Evolutionary conservation across 306 rosid species (phyloP).

Genomic region (Citrullus mucosospermus): DNA sequence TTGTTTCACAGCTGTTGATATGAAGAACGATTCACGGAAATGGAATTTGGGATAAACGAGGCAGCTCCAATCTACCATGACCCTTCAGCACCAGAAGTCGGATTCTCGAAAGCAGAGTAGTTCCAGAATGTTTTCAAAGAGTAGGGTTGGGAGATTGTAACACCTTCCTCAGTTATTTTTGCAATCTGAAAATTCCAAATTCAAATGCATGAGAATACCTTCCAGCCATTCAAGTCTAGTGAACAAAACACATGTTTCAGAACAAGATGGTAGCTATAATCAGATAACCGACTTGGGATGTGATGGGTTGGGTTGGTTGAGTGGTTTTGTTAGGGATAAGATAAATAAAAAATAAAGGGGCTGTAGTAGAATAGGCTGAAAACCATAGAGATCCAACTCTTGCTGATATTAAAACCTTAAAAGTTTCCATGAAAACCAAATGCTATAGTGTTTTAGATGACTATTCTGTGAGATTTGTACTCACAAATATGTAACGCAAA

Average conservation of each 20-base stretch:
- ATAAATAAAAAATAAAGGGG: neutral
- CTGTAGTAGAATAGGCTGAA: neutral
- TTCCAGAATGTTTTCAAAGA: slow-evolving; percentile 85
- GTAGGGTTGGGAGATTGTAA: slow-evolving; percentile 52
- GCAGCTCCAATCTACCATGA: slow-evolving; percentile 50
- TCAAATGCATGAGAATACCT: neutral
- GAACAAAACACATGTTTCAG: neutral
- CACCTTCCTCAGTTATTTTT: slow-evolving; percentile 66
- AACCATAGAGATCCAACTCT: neutral
- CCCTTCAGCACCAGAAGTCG: slow-evolving; percentile 72
- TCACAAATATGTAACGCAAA: neutral
- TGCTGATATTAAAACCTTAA: neutral
- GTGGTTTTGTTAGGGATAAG: neutral
- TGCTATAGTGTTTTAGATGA: neutral
- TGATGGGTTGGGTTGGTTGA: neutral
- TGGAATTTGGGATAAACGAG: neutral
- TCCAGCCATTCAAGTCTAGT: neutral
- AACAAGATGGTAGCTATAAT: neutral
- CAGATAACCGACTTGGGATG: neutral
- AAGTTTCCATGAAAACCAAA: neutral
- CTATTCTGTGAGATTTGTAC: neutral
- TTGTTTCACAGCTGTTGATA: neutral
- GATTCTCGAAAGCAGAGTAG: slow-evolving; percentile 64
- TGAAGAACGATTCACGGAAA: neutral
- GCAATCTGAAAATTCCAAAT: slow-evolving; percentile 51